phyloP scores from a whole-genome alignment of 768 basidiomycete genomes.

The Galerina sulciceps region DNA sequence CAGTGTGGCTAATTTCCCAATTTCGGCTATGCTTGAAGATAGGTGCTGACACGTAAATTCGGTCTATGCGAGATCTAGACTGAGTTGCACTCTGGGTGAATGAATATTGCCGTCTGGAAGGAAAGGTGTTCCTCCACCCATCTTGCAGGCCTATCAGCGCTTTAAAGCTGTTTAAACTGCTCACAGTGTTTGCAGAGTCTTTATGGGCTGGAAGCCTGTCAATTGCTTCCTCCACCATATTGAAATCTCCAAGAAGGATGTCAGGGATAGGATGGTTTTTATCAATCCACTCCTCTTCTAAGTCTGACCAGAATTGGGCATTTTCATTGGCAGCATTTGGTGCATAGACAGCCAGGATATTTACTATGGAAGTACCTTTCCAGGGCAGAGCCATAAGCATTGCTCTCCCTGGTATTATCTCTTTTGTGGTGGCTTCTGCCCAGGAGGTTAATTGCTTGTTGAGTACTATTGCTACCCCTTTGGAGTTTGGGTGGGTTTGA shows the following conservation, averaged over 20 bases:
- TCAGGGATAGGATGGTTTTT: slow-evolving; percentile 24
- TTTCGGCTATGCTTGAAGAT: slow-evolving; percentile 15
- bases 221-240: slow-evolving; percentile 40
- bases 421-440: neutral
- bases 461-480: slow-evolving; percentile 33
- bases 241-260: slow-evolving; percentile 44
- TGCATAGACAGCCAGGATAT: slow-evolving; percentile 37
- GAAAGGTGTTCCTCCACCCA: slow-evolving; percentile 35
- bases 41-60: slow-evolving; percentile 33
- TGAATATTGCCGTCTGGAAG: slow-evolving; percentile 25
- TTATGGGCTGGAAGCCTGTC: slow-evolving; percentile 34
- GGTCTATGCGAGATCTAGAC: slow-evolving; percentile 35
- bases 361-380: slow-evolving; percentile 20
- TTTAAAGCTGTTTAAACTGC: slow-evolving; percentile 27
- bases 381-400: slow-evolving; percentile 14
- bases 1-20: slow-evolving; percentile 26
- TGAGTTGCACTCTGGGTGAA: slow-evolving; percentile 21
- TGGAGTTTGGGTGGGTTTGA: slow-evolving; percentile 17
- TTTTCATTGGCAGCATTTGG: slow-evolving; percentile 27
- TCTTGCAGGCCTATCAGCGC: slow-evolving; percentile 21
- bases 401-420: slow-evolving; percentile 33
- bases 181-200: slow-evolving; percentile 13
- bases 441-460: slow-evolving; percentile 29
- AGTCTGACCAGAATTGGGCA: slow-evolving; percentile 6
- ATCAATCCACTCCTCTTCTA: neutral